Base-by-base conservation (phyloP, 176 grass and related monocot genomes). In the Neostapfia colusana region DNA sequence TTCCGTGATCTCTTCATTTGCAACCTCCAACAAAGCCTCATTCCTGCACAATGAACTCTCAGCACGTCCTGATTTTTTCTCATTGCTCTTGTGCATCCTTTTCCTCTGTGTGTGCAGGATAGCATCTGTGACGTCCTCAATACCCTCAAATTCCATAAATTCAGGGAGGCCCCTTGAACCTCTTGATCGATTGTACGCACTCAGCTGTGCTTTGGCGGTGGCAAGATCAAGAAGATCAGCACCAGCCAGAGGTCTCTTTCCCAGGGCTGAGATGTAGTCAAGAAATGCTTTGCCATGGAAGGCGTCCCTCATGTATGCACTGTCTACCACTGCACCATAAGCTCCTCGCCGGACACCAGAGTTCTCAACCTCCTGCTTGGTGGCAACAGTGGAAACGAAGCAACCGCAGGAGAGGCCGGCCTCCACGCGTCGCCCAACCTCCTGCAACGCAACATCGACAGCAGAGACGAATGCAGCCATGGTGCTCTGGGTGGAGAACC, bases 141-240 rank as follows among this genome's bases (percentile, higher is more conserved):
- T 84, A 31, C 81, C 81, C 37, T 75, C 43, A 62, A 58, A 84
- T 25, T 70, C 58, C 10, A 83, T 42, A 86, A 85, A 99, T 78
- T 84, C 79, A 17, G 95, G 65, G 27, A 92, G 91, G 21, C 83
- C 79, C 40, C 82, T 82, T 59, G 28, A 53, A 79, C 82, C 82
- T 65, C 88, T 97, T 4, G 83, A 83, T 7, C 56, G 38, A 78
- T 88, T 87, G 83, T 95, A 95, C 0, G 91, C 80, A 36, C 62
- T 92, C 45, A 95, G 60, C 84, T 99, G 95, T 26, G 89, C 79
- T 76, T 72, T 90, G 41, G 85, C 85, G 41, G 81, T 88, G 34
- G 56, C 80, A 38, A 99, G 79, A 51, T 95, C 95, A 24, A 99
- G 73, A 38, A 67, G 80, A 26, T 88, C 82, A 16, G 65, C 82